Conservation (phyloP, 2,329 filamentous ascomycete genomes). For the Penicillium concentricum region DNA sequence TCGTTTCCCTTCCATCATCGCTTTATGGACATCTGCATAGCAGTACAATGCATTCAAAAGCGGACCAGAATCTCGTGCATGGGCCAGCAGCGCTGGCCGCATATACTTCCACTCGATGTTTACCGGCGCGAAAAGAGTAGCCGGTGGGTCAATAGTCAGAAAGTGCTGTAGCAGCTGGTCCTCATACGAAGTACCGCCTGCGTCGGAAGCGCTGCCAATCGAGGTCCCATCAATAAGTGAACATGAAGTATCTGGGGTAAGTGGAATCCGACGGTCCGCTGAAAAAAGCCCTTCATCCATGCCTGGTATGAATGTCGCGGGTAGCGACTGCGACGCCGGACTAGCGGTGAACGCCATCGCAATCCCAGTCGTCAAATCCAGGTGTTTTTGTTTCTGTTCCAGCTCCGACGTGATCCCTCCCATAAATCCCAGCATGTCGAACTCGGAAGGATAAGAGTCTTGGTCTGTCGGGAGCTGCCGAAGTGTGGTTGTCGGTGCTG, state of each 20-base stretch:
- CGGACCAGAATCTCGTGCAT: constrained; percentile 25
- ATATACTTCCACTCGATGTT: constrained; percentile 36
- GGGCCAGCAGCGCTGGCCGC: constrained; percentile 23
- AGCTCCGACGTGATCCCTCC: constrained; percentile 38
- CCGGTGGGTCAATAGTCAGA: constrained; percentile 27
- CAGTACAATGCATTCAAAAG: constrained; percentile 35
- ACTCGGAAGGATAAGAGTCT: constrained; percentile 15
- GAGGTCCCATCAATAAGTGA: constrained; percentile 16
- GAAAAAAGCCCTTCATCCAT: constrained; percentile 12
- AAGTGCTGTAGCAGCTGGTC: constrained; percentile 34
- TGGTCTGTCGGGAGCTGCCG: constrained; percentile 7
- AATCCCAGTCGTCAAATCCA: constrained; percentile 28
- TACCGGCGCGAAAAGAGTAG: constrained; percentile 33
- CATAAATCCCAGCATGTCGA: constrained; percentile 39
- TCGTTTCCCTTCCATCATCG: constrained; percentile 25
- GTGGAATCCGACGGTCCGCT: constrained; percentile 6
- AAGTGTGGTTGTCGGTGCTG: constrained; percentile 3
- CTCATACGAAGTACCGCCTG: constrained; percentile 24
- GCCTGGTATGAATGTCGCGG: neutral
- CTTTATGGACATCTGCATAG: constrained; percentile 34
- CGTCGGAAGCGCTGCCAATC: constrained; percentile 15
- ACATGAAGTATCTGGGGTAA: constrained; percentile 17
- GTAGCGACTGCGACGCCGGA: constrained; percentile 11
- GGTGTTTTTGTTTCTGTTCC: constrained; percentile 38
- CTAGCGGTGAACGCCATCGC: constrained; percentile 14